phyloP scores from a whole-genome alignment of 495 filamentous ascomycete genomes.

The Hypomontagnella monticulosa region DNA sequence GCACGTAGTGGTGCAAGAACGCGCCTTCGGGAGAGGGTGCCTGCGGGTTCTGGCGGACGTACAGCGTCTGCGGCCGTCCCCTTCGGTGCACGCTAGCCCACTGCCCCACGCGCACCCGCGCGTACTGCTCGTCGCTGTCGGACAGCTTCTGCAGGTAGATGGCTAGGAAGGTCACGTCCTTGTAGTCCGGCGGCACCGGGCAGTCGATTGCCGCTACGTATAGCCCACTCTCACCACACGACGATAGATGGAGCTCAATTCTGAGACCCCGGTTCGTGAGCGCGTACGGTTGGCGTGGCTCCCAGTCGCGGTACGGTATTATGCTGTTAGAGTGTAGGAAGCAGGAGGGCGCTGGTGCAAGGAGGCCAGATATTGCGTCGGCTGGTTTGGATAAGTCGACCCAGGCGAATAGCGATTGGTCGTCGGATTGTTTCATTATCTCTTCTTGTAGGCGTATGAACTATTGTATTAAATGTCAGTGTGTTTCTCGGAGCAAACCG shows the following conservation, averaged over 20 bases:
- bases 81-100: constrained; percentile 20
- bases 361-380: constrained; percentile 5
- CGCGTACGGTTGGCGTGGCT: constrained; percentile 18
- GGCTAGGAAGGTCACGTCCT: constrained; percentile 29
- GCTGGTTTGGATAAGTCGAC: not conserved
- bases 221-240: not conserved
- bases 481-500: too few species aligned
- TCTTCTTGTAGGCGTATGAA: constrained; percentile 44
- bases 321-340: constrained; percentile 15
- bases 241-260: constrained; percentile 21
- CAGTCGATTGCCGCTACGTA: constrained; percentile 24
- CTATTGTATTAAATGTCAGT: too few species aligned
- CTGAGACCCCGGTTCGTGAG: constrained; percentile 24
- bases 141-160: constrained; percentile 29
- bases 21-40: constrained; percentile 6
- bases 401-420: constrained; percentile 10
- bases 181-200: constrained; percentile 26
- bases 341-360: constrained; percentile 3
- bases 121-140: constrained; percentile 24
- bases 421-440: constrained; percentile 26
- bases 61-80: constrained; percentile 22
- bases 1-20: constrained; percentile 22
- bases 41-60: constrained; percentile 29
- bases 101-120: constrained; percentile 18
- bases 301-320: constrained; percentile 26